Evolutionary conservation across 768 basidiomycete species (phyloP).

Genomic region (Chalciporus sphaerocephalus): DNA sequence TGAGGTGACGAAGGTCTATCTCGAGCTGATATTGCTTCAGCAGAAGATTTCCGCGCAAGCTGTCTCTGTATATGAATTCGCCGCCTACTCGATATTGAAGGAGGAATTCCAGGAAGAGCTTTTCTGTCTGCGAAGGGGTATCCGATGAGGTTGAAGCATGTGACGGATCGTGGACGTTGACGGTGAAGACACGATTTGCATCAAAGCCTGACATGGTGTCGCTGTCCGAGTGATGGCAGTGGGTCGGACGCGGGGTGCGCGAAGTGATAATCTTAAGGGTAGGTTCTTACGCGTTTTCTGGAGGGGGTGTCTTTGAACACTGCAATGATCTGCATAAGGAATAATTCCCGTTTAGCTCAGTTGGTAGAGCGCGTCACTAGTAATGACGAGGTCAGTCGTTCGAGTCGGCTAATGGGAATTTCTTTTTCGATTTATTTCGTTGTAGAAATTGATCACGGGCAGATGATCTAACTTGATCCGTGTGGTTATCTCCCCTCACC

Average conservation of each 20-base stretch:
- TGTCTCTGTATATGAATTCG: slow-evolving; percentile 92
- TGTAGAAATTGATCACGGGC: background rate
- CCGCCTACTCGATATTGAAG: slow-evolving; percentile 84
- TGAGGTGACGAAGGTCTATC: slow-evolving; percentile 74
- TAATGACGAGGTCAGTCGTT: slow-evolving; percentile 44
- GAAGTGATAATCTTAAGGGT: slow-evolving; percentile 25
- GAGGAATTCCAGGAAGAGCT: slow-evolving; percentile 79
- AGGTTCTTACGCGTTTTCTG: slow-evolving; percentile 30
- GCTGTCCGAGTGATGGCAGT: background rate
- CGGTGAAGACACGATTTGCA: slow-evolving; percentile 72
- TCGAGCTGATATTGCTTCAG: slow-evolving; percentile 84
- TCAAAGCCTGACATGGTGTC: slow-evolving; percentile 82
- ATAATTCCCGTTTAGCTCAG: slow-evolving; percentile 40
- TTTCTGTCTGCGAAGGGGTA: slow-evolving; percentile 76
- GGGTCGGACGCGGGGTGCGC: slow-evolving; percentile 6
- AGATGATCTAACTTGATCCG: too few species aligned
- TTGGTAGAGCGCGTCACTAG: slow-evolving; percentile 50
- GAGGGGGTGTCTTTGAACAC: too few species aligned
- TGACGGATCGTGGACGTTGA: slow-evolving; percentile 64
- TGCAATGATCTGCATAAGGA: fast-evolving
- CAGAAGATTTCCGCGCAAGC: slow-evolving; percentile 82
- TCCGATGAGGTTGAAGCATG: slow-evolving; percentile 57
- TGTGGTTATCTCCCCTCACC: background rate
- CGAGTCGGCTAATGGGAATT: slow-evolving; percentile 39
- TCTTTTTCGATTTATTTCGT: slow-evolving; percentile 8